Evolutionary conservation across 495 filamentous ascomycete genomes (phyloP), one percentile per base, ranked within the genome.

Genomic region (Tuber magnatum): DNA sequence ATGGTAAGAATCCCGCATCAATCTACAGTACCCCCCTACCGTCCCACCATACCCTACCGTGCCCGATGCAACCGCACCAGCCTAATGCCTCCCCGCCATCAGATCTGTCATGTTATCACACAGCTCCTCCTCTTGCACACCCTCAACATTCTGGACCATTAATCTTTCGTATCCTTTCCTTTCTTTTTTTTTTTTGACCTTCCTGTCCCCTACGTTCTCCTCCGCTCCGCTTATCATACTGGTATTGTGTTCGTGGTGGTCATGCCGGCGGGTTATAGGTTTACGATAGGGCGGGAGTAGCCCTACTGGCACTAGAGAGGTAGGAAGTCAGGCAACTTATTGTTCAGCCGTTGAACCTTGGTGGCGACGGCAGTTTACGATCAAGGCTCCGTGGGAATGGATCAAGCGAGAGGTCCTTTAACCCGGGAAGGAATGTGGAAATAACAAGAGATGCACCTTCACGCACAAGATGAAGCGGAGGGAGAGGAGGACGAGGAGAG

Each of bases 11-110:
- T 65, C 56, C 56, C 35, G 56, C 14, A 12, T 28, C 56, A 65
- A 65, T 65, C 51, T 61, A 61, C n/a, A n/a, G n/a, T n/a, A n/a
- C n/a, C n/a, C 51, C 51, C 51, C n/a, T 61, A 28, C 51, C 51
- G n/a, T 61, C 56, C 35, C 56, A 65, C 56, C 56, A 35, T 65
- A 18, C 56, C 56, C 18, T 65, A 18, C 56, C 12, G 56, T 35
- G 32, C 56, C 56, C 56, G 56, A 35, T 12, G 56, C 51, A 61
- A 35, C 56, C 7, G 3, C 56, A 35, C 28, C 56, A 65, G 56
- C 28, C 56, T 65, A 28, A 4, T 12, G 56, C 56, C 56, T 65
- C 56, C 56, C 56, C 12, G 56, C 56, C 56, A 35, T 35, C 28
- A 35, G 56, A 65, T 65, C 56, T 65, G 32, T n/a, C 28, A 28